A percentile compares a stretch with the other conserved stretches of the same genome.
Conservation (phyloP, 495 filamentous ascomycete genomes). For the Chaetomium tenue region DNA sequence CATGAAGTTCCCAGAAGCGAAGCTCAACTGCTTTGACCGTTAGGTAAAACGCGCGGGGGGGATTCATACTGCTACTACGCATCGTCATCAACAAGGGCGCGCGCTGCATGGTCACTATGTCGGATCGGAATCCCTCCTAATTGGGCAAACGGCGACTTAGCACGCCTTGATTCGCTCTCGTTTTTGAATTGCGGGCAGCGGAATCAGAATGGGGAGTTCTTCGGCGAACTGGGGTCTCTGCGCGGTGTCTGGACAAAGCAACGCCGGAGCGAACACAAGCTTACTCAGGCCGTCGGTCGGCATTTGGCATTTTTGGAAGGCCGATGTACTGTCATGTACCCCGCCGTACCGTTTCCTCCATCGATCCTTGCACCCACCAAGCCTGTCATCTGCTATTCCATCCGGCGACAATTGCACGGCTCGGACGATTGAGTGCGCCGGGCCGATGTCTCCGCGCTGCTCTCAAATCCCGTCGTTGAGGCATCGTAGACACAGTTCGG, state of each 20-base stretch:
- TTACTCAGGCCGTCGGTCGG: conserved; percentile 13
- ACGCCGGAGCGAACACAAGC: not conserved
- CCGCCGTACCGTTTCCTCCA: conserved; percentile 5
- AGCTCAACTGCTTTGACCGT: too few species aligned
- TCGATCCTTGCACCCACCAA: not conserved
- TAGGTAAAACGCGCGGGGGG: not conserved
- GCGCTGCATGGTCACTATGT: not conserved
- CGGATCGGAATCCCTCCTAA: not conserved
- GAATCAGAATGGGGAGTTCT: not conserved
- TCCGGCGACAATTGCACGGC: not conserved
- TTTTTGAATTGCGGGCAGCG: not conserved
- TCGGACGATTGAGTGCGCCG: not conserved
- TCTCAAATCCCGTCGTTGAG: too few species aligned
- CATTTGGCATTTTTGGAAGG: conserved; percentile 4
- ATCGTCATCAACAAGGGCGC: not conserved
- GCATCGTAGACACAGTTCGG: too few species aligned
- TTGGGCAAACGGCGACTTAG: not conserved
- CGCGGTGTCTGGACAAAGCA: not conserved
- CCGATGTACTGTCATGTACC: conserved; percentile 18
- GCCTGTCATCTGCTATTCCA: not conserved
- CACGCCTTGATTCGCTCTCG: not conserved
- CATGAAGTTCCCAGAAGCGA: not conserved
- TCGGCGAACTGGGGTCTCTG: not conserved
- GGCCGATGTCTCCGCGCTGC: not conserved
- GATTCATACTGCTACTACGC: not conserved